Evolutionary conservation across 1,284 basidiomycete species (phyloP).

Genomic region (Cutaneotrichosporon dermatis): DNA sequence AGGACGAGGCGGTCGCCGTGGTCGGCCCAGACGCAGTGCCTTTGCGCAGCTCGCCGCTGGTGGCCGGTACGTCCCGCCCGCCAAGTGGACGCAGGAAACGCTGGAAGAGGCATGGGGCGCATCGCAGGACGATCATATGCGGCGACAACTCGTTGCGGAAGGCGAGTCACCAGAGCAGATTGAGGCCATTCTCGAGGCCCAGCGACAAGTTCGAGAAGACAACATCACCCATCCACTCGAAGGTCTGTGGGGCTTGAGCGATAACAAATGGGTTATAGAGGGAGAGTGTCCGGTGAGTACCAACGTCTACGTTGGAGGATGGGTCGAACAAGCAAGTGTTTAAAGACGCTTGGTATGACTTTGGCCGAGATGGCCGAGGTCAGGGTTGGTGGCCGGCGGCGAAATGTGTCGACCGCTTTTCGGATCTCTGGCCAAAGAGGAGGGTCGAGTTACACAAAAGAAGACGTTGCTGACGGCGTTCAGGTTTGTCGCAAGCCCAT

Average conservation of each 20-base stretch:
- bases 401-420: too few species aligned
- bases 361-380: too few species aligned
- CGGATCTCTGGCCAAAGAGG: too few species aligned
- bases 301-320: too few species aligned
- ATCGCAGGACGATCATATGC: neutral
- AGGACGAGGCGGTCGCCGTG: too few species aligned
- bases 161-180: conserved; percentile 14
- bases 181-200: conserved; percentile 14
- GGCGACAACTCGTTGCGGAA: neutral
- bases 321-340: too few species aligned
- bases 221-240: conserved; percentile 29
- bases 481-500: conserved; percentile 36
- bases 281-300: conserved; percentile 46
- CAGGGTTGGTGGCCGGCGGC: too few species aligned
- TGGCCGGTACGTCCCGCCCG: conserved; percentile 13
- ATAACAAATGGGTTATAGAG: conserved; percentile 31
- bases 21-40: too few species aligned
- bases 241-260: conserved; percentile 35
- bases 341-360: too few species aligned
- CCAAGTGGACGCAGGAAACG: conserved; percentile 28
- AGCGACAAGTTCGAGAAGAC: conserved; percentile 10
- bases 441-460: too few species aligned
- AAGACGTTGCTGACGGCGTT: neutral
- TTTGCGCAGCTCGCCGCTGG: neutral
- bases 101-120: conserved; percentile 16